Evolutionary conservation across 345 rosid genomes (phyloP), one percentile per base, ranked within the genome.

Genomic region (Mercurialis annua): DNA sequence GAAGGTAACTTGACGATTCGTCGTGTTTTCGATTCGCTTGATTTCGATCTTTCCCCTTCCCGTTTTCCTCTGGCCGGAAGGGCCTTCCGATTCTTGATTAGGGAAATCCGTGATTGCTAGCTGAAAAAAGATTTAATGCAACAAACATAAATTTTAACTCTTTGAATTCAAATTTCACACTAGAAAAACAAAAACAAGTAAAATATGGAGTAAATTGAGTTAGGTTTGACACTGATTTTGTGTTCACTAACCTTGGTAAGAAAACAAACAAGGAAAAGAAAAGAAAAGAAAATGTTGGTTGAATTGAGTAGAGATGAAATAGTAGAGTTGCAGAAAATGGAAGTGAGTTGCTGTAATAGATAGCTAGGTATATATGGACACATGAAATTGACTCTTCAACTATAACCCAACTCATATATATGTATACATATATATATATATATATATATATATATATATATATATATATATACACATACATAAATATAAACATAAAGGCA

Each of bases 1-100:
- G 84, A 90, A 90, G 73, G 97, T 90, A 52, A 90, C 97, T 68
- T 88, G 97, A 20, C 97, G 80, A 63, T 85, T 90, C 5, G 97
- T 86, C 1, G 94, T 76, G 83, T 83, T 90, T 67, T 87, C 94
- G 67, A 90, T 88, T 73, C 97, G 72, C 75, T 86, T 88, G 24
- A 90, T 90, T 84, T 83, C 94, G 36, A 90, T 82, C 72, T 90
- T 90, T 2, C 97, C 94, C 80, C 97, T 85, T 42, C 65, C 65
- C 47, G 51, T 12, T 24, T 42, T 61, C 12, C 65, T 61, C 12
- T 42, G 65, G n/a, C n/a, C n/a, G 65, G 65, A 61, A 61, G 65
- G 65, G 50, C 65, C 65, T 75, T 81, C 90, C 33, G 75, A 77
- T 59, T 77, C 83, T 62, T 76, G 59, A 77, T 71, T 73, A 34